phyloP scores from a whole-genome alignment of 768 basidiomycete species.

The Sarcodon sp. region DNA sequence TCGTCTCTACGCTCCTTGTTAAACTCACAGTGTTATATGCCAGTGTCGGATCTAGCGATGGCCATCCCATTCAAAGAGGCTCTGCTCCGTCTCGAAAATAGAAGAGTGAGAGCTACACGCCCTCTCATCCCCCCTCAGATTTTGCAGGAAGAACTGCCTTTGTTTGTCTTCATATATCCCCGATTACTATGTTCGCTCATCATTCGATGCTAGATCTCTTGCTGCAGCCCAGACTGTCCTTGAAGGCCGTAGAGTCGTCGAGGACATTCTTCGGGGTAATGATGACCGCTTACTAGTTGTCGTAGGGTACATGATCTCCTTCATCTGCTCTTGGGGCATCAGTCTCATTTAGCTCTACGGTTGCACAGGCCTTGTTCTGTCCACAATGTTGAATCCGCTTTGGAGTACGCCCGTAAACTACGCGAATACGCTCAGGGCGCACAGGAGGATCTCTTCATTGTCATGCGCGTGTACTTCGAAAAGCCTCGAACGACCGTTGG shows the following conservation, averaged over 20 bases:
- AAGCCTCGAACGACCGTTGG: conserved; percentile 94
- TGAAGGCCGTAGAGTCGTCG: conserved; percentile 67
- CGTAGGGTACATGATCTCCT: conserved; percentile 48
- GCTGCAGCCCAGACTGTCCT: conserved; percentile 80
- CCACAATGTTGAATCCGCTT: conserved; percentile 74
- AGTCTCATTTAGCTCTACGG: background rate
- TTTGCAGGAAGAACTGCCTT: conserved; percentile 83
- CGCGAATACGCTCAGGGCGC: conserved; percentile 68
- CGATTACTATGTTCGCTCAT: background rate
- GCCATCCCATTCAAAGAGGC: conserved; percentile 72
- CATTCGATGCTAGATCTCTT: conserved; percentile 38
- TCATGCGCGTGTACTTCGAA: conserved; percentile 99
- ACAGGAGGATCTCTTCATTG: conserved; percentile 79
- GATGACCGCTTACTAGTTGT: conserved; percentile 92
- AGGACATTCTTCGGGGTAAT: conserved; percentile 69
- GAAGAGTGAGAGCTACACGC: conserved; percentile 73
- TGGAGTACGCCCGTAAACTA: conserved; percentile 78
- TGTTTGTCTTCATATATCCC: conserved; percentile 32
- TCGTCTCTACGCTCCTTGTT: too few species aligned
- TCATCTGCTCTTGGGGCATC: background rate
- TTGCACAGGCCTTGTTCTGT: conserved; percentile 78
- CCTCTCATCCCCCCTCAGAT: conserved; percentile 94
- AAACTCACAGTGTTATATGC: too few species aligned
- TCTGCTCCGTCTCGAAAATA: conserved; percentile 71
- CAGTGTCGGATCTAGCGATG: too few species aligned